Base-by-base conservation (phyloP, 805 yeast species). In the Starmera caribaea region DNA sequence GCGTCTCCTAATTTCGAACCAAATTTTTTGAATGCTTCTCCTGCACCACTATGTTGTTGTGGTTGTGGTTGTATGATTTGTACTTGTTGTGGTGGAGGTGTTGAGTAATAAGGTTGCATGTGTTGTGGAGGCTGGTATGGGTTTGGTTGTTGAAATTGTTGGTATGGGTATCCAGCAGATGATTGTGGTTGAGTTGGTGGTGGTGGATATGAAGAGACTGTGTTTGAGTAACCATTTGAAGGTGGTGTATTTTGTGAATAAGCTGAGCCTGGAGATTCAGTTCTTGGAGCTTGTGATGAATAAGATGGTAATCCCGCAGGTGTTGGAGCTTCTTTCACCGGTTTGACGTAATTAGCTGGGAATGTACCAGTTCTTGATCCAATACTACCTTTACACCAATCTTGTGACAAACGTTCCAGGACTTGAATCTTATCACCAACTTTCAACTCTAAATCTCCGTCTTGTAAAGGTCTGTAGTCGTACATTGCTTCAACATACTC, bases 381-480 rank as follows among this genome's bases (percentile, higher is more conserved):
- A 34, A 69, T 57, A 14, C 65, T 63, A 36, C 98, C 98, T 55
- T 75, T 81, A 84, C 92, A 88, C 98, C 98, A 90, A 54, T 88
- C 90, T 31, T 73, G 70, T 16, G 90, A 83, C 36, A 81, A 68
- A 51, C 76, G 83, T 55, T 88, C 95, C 6, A 76, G 41, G 5
- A 92, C 74, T 28, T 73, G 71, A 37, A 92, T 58, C 51, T 72
- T 76, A 45, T 82, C 90, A 40, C 94, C 97, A 31, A 63, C 69
- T 30, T 49, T 51, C 15, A 90, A 66, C 8, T 57, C 62, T 50
- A 90, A 63, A 59, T 90, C 98, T 29, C 79, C 90, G 1, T 74
- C 65, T 56, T 85, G 87, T 49, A 79, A 84, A 0, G 95, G 79
- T 8, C 62, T 59, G 61, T 80, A 90, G 50, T 76, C 85, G 61